phyloP scores from a whole-genome alignment of 805 yeast species.

The Wickerhamiella slavikovae region DNA sequence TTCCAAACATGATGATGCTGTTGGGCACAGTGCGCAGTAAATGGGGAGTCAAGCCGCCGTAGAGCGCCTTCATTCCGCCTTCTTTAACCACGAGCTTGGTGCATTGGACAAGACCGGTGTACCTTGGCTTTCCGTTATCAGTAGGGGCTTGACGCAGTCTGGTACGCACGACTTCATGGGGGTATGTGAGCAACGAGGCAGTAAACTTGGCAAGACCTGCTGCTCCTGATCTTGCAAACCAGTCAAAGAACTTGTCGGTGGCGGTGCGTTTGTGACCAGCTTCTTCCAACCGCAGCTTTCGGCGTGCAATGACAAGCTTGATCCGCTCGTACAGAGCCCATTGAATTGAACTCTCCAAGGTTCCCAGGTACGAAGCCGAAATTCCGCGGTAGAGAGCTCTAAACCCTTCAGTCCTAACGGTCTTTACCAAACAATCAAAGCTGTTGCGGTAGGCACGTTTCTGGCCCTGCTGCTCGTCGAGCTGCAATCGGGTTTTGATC shows the following conservation, averaged over 20 bases:
- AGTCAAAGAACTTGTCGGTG: constrained; percentile 51
- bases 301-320: constrained; percentile 43
- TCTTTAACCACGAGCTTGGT: constrained; percentile 70
- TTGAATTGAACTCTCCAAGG: constrained; percentile 78
- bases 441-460: constrained; percentile 56
- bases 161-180: constrained; percentile 94
- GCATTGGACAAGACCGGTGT: constrained; percentile 75
- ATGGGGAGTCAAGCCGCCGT: constrained; percentile 96
- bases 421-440: constrained; percentile 58
- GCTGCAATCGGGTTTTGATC: constrained; percentile 80
- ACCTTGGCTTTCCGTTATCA: constrained; percentile 61
- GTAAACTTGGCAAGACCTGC: constrained; percentile 92
- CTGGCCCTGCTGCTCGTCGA: constrained; percentile 37
- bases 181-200: constrained; percentile 85
- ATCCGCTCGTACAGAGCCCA: constrained; percentile 95
- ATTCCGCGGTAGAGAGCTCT: constrained; percentile 72
- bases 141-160: constrained; percentile 87
- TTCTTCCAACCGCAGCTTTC: constrained; percentile 24
- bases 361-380: constrained; percentile 85
- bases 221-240: constrained; percentile 93
- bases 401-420: constrained; percentile 59
- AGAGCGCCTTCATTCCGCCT: constrained; percentile 84
- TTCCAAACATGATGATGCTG: constrained; percentile 95
- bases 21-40: constrained; percentile 92
- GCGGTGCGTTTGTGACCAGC: constrained; percentile 21